Percentiles rank a stretch among this genome's conserved stretches.
Evolutionary conservation across 176 grass and related monocot species (phyloP).

Genomic region (Leersia perrieri): DNA sequence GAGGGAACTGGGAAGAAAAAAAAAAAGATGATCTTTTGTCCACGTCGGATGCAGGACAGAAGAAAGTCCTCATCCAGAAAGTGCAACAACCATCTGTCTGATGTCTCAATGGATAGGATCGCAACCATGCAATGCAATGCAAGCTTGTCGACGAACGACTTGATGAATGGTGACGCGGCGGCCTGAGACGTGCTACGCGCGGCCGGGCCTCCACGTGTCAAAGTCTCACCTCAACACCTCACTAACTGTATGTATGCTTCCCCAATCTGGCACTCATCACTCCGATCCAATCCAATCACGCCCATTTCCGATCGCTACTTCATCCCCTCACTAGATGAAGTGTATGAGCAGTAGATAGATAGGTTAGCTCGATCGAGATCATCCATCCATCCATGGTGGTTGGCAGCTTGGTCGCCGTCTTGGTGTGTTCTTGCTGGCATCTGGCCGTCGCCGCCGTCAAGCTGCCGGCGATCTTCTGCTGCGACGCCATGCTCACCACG

Average conservation of each 20-base stretch:
- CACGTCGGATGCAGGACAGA: too few species aligned
- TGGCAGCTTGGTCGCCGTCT: not conserved
- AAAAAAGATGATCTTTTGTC: too few species aligned
- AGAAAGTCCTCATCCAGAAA: not conserved
- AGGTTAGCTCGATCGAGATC: too few species aligned
- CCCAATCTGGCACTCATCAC: not conserved
- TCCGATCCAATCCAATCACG: too few species aligned
- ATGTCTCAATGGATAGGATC: not conserved
- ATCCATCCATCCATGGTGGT: not conserved
- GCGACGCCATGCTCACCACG: slow-evolving; percentile 36
- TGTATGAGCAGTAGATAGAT: too few species aligned
- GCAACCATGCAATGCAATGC: not conserved
- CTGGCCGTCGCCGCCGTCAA: not conserved
- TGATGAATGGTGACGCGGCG: not conserved
- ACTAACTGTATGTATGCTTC: not conserved
- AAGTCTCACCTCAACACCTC: not conserved
- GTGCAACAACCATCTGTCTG: not conserved
- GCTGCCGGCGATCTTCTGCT: slow-evolving; percentile 27
- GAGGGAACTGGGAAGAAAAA: too few species aligned
- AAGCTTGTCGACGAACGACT: not conserved
- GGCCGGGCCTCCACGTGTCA: slow-evolving; percentile 10
- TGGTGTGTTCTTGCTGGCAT: not conserved
- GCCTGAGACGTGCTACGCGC: not conserved
- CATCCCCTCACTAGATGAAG: not conserved
- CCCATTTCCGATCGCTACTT: not conserved